Conservation (phyloP, 2,329 filamentous ascomycete genomes). For the Colletotrichum tropicale region DNA sequence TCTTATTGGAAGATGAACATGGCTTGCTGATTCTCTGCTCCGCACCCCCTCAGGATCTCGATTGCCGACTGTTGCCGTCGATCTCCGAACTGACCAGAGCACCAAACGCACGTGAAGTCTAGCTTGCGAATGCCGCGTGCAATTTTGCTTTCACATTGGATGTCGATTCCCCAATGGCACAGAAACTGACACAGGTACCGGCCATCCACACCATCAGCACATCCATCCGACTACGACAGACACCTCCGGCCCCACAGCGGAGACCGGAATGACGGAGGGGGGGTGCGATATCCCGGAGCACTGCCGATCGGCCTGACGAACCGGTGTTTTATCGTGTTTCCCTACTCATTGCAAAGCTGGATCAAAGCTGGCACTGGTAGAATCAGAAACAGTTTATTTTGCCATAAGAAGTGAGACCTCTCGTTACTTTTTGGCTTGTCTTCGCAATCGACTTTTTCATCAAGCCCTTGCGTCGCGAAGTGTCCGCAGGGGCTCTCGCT, state of each 20-base stretch:
- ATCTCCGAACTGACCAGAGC: background rate
- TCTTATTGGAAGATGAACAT: background rate
- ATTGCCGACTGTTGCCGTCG: background rate
- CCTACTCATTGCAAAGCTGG: background rate
- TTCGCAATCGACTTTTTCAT: background rate
- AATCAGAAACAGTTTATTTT: background rate
- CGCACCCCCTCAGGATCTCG: background rate
- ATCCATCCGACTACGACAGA: background rate
- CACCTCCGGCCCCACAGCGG: background rate
- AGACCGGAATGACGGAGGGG: background rate
- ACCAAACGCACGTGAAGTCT: background rate
- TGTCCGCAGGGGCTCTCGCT: background rate
- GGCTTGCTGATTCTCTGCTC: background rate
- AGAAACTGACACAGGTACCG: background rate
- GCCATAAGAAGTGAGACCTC: background rate
- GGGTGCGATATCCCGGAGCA: background rate
- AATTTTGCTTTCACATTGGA: background rate
- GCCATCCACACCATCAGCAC: background rate
- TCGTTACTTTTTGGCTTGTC: background rate
- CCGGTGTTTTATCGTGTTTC: background rate
- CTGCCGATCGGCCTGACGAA: background rate
- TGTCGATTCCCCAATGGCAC: background rate
- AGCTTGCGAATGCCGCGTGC: background rate
- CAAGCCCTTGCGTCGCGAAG: background rate
- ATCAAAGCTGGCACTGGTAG: background rate